Base-by-base conservation (phyloP, 768 basidiomycete species). In the Cystofilobasidium ferigula region DNA sequence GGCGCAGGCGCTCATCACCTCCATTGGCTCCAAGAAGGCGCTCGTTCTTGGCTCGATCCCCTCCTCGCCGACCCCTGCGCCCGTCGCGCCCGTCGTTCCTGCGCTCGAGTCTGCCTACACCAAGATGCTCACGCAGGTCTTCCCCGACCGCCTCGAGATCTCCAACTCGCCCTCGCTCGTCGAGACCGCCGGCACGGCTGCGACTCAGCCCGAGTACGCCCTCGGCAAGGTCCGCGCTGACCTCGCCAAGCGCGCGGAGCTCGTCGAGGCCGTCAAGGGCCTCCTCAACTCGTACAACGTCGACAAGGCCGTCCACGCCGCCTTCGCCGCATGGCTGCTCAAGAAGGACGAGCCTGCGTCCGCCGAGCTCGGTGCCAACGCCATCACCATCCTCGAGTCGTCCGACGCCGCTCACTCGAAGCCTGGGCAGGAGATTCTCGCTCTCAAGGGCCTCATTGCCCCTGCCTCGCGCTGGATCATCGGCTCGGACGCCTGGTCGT, bases 401-500 rank as follows among this genome's bases (percentile, higher is more conserved):
- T 79, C 88, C 16, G 70, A 77, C 78, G 54, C 54, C 53, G 51
- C 38, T n/a, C 36, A 22, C 56, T 76, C 57, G 67, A 62, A 62
- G 57, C 58, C 80, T 12, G 83, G 82, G 6, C 77, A 83, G 45
- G 80, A 80, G 34, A 80, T 89, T 53, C 80, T 89, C 42, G 72
- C 73, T 20, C 78, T 87, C 14, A 80, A 81, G 45, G 76, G 82
- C 24, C 82, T 85, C 70, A 83, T 95, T 71, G 78, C 82, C 47
- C 78, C 84, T 10, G 79, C 79, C 42, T 91, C 89, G 9, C 81
- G 88, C 66, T 99, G 95, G 95, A 98, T 99, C 76, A 87, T 99
- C 71, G 92, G 94, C 24, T 97, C 93, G 24, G 95, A 99, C 74
- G 88, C 89, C 0, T 98, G 95, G 95, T 87, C 93, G 0, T 90